Base-by-base conservation (phyloP, 2,329 filamentous ascomycete species). In the Diaporthe vexans region DNA sequence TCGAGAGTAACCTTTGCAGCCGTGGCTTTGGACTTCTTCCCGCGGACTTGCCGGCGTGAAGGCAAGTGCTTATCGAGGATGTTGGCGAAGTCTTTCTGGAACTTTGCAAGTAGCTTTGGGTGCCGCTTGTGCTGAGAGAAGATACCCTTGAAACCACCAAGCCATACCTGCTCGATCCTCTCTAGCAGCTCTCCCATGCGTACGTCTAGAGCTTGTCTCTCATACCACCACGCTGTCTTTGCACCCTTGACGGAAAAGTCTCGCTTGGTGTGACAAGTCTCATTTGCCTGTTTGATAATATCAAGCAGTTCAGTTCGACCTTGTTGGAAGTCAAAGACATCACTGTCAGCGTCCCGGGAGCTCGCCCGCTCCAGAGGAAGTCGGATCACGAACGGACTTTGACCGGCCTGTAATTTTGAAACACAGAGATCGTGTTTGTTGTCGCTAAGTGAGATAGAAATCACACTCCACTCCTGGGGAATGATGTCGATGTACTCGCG, bases 81-180 rank as follows among this genome's bases (percentile, higher is more conserved):
- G 73, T 90, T 90, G 72, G 95, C 90, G 77, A 99, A 95, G 6
- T 90, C 91, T 80, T 90, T 91, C 46, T 95, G 91, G 81, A 99
- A 98, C 40, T 90, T 90, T 7, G 90, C 89, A 43, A 98, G 85
- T 15, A 94, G 85, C 35, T 92, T 88, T 0, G 90, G 85, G 26
- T 93, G 88, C 51, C 89, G 88, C 65, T 86, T 83, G 71, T 94
- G 90, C 71, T 94, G 93, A 1, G 95, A 95, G 80, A 99, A 96
- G n/a, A 99, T 93, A 21, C 96, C 95, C 73, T 92, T 93, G 88
- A 99, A 99, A 0, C 97, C 97, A 65, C 96, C 95, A 7, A 99
- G 90, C 97, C 97, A 99, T 29, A 97, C 92, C 76, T 94, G 93
- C 82, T 99, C 96, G 52, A 99, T 93, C 75, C 95, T 97, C 71